Percentiles rank a stretch among this genome's conserved stretches.
Conservation (phyloP, 495 filamentous ascomycete species). For the Xylaria grammica region DNA sequence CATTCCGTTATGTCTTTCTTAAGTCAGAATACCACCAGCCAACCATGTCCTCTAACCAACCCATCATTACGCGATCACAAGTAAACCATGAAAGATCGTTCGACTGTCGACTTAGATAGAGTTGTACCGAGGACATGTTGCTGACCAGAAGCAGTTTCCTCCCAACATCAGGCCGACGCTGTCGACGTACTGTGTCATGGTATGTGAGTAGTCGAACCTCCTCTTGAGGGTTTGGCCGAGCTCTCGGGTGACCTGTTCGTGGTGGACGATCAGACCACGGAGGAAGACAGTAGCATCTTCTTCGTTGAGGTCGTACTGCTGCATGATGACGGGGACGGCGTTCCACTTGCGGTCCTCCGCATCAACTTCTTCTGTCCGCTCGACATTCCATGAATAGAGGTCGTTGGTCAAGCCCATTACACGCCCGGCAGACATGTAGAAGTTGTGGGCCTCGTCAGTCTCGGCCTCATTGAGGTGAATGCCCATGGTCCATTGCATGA, state of each 20-base stretch:
- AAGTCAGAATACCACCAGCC: neutral
- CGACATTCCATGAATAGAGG: slow-evolving; percentile 26
- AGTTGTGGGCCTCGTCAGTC: slow-evolving; percentile 20
- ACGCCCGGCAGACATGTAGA: slow-evolving; percentile 24
- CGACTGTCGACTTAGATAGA: slow-evolving; percentile 2
- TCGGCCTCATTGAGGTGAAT: slow-evolving; percentile 23
- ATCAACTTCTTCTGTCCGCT: slow-evolving; percentile 20
- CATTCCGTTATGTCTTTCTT: neutral
- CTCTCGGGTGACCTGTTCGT: slow-evolving; percentile 21
- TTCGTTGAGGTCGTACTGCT: slow-evolving; percentile 21
- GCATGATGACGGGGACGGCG: slow-evolving; percentile 25
- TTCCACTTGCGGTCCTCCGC: slow-evolving; percentile 23
- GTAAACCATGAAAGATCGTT: neutral
- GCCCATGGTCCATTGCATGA: slow-evolving; percentile 26
- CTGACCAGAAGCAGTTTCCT: slow-evolving; percentile 26
- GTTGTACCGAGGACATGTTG: slow-evolving; percentile 22
- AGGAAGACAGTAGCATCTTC: slow-evolving; percentile 18
- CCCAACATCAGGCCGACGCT: slow-evolving; percentile 22
- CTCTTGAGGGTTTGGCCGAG: slow-evolving; percentile 14
- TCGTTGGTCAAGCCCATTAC: slow-evolving; percentile 25
- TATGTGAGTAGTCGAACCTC: slow-evolving; percentile 16
- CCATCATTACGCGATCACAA: neutral
- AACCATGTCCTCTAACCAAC: neutral
- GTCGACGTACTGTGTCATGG: slow-evolving; percentile 21
- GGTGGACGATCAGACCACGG: slow-evolving; percentile 14